Percentiles rank a stretch among this genome's conserved stretches.
These are phyloP conservation scores for Neurospora sp. DNA, from an alignment of 495 filamentous ascomycete genomes.

Conservation along the genomic window DNA sequence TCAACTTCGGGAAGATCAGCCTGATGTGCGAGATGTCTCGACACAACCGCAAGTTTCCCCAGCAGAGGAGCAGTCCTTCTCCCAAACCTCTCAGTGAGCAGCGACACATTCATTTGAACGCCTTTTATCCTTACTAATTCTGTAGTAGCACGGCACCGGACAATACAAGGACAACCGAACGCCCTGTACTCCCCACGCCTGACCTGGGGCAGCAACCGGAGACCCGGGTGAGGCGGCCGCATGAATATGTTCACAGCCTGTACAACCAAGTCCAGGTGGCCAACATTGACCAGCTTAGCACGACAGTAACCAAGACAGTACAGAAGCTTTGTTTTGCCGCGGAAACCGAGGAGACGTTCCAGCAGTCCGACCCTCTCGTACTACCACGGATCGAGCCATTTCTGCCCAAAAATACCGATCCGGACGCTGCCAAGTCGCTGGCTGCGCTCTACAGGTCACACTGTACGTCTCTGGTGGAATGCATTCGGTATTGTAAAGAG, in stretches of 20 bases:
- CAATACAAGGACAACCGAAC: constrained; percentile 34
- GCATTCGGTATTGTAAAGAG: constrained; percentile 88
- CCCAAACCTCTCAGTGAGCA: constrained; percentile 34
- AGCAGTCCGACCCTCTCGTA: constrained; percentile 55
- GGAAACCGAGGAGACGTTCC: constrained; percentile 38
- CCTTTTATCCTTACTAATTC: neutral
- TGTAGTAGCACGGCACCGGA: constrained; percentile 19
- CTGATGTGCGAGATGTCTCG: constrained; percentile 31
- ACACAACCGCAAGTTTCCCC: constrained; percentile 28
- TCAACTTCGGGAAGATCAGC: constrained; percentile 54
- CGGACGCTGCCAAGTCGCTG: constrained; percentile 71
- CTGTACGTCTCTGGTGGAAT: constrained; percentile 89
- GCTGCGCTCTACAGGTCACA: constrained; percentile 84
- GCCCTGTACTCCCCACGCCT: constrained; percentile 63
- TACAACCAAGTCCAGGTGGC: constrained; percentile 42
- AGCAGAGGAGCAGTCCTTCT: constrained; percentile 23
- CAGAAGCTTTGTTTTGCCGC: constrained; percentile 59
- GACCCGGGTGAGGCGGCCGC: constrained; percentile 12
- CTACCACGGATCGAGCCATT: constrained; percentile 72
- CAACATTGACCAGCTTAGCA: constrained; percentile 34
- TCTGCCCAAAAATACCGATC: constrained; percentile 65
- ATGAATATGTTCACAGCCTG: constrained; percentile 30
- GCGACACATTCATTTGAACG: neutral
- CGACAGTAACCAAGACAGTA: constrained; percentile 44
- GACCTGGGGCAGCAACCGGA: constrained; percentile 25